Evolutionary conservation across 768 basidiomycete species (phyloP).

Genomic region (Hortiboletus flavorubellus): DNA sequence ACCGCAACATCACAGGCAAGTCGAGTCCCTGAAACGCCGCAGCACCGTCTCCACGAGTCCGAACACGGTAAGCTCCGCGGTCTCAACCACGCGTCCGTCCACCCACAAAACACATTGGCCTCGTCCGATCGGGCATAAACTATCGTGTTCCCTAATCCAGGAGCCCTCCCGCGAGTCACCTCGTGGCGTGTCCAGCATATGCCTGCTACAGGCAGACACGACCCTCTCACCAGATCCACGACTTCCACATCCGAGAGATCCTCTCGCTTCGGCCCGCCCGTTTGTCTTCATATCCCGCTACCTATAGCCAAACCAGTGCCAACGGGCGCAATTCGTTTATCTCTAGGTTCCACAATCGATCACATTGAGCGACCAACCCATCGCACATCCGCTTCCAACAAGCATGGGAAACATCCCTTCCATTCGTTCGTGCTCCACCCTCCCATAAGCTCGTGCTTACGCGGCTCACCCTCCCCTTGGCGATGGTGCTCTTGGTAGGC

Average conservation of each 20-base stretch:
- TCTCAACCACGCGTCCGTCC: conserved; percentile 12
- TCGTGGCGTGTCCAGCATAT: neutral
- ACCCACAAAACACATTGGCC: conserved; percentile 19
- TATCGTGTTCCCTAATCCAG: neutral
- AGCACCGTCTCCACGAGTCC: conserved; percentile 21
- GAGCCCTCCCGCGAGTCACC: neutral
- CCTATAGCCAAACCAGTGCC: neutral
- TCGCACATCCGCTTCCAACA: neutral
- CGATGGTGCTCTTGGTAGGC: neutral
- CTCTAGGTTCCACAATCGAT: neutral
- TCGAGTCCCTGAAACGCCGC: conserved; percentile 25
- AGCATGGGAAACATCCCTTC: conserved; percentile 2
- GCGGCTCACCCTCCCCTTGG: neutral
- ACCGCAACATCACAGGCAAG: neutral
- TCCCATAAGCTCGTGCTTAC: neutral
- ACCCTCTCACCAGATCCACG: neutral
- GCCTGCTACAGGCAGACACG: neutral
- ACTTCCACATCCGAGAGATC: conserved; percentile 1
- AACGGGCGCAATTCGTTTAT: conserved; percentile 11
- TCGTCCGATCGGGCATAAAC: conserved; percentile 4
- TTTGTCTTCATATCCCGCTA: conserved; percentile 3
- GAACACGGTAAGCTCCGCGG: conserved; percentile 9
- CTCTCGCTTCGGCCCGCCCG: neutral
- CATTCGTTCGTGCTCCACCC: neutral
- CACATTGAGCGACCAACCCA: neutral